Evolutionary conservation across 192 early-diverging fungal genomes (phyloP), one percentile per base, ranked within the genome.

Genomic region (Umbelopsis isabellina): DNA sequence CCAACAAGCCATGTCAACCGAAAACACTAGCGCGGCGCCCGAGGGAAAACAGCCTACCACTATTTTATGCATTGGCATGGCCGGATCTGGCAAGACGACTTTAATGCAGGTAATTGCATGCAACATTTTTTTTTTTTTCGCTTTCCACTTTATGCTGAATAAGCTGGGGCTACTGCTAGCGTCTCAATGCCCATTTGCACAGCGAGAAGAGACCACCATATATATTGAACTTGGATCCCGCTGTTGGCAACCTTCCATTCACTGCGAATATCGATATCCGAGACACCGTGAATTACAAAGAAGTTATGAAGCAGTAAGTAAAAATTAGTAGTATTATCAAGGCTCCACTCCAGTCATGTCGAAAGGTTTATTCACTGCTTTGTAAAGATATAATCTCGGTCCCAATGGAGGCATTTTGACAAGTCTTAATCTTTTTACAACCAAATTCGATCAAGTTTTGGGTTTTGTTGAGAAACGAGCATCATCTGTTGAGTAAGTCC

Each of bases 321-420:
- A 9, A 44, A 10, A 35, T 72, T 2, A 49, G 33, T 27, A 49
- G 16, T 49, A 12, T 25, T 33, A 45, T 21, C 20, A 9, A 21
- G 20, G 7, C 65, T 45, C n/a, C n/a, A n/a, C n/a, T n/a, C n/a
- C 47, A 11, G 20, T 46, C 16, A 11, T 4, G 25, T 27, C 33
- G 6, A 68, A 35, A 15, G 21, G 23, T n/a, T n/a, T 41, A 47
- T 65, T 50, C 9, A 53, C 35, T 47, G 22, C 41, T 44, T 67
- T 67, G 9, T 16, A 33, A 69, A 93, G 91, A 80, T 97, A 97
- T 76, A 94, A 91, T 74, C 87, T 97, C 46, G 97, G 97, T 7
- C 95, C 97, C 22, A 98, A 97, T 86, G 97, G 97, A 47, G 97
- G 92, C 35, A 99, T 99, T 80, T 82, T 97, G 27, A 99, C 97